These are phyloP conservation scores for Fusarium scirpi DNA, from an alignment of 2,329 filamentous ascomycete species.

Conservation along the genomic window DNA sequence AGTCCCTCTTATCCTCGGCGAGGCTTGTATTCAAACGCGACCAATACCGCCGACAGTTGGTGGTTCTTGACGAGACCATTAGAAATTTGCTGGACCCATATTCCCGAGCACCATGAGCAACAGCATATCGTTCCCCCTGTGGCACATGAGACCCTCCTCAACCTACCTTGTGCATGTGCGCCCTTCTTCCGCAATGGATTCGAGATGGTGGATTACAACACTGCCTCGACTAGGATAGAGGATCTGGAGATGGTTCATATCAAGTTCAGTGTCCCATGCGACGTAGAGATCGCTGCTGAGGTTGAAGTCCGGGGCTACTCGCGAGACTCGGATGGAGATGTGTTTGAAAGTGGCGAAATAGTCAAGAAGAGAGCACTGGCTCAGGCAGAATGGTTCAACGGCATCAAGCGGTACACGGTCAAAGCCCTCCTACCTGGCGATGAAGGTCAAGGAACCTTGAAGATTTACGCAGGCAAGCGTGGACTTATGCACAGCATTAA, in stretches of 20 bases:
- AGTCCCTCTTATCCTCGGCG: constrained; percentile 90
- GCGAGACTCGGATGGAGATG: constrained; percentile 87
- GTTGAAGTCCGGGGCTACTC: constrained; percentile 87
- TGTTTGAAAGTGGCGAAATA: constrained; percentile 90
- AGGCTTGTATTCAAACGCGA: constrained; percentile 78
- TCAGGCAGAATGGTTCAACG: constrained; percentile 90
- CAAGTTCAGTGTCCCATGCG: constrained; percentile 86
- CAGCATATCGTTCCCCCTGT: constrained; percentile 94
- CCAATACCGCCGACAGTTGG: constrained; percentile 82
- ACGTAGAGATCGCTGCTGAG: constrained; percentile 92
- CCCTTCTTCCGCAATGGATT: constrained; percentile 87
- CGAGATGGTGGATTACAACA: constrained; percentile 90
- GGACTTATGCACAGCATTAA: constrained; percentile 98
- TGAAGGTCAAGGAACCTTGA: constrained; percentile 87
- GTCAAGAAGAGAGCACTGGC: constrained; percentile 87
- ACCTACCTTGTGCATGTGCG: constrained; percentile 86
- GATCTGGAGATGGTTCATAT: constrained; percentile 94
- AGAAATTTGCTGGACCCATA: constrained; percentile 95
- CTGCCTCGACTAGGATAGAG: constrained; percentile 84
- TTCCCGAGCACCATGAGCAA: constrained; percentile 86
- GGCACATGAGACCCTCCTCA: constrained; percentile 85
- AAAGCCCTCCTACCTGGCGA: constrained; percentile 93
- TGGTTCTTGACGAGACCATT: constrained; percentile 93
- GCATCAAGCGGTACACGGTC: constrained; percentile 90
- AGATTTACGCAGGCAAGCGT: constrained; percentile 92